These are phyloP conservation scores for Mycogone perniciosa DNA, from an alignment of 2,329 filamentous ascomycete genomes.

Conservation along the genomic window DNA sequence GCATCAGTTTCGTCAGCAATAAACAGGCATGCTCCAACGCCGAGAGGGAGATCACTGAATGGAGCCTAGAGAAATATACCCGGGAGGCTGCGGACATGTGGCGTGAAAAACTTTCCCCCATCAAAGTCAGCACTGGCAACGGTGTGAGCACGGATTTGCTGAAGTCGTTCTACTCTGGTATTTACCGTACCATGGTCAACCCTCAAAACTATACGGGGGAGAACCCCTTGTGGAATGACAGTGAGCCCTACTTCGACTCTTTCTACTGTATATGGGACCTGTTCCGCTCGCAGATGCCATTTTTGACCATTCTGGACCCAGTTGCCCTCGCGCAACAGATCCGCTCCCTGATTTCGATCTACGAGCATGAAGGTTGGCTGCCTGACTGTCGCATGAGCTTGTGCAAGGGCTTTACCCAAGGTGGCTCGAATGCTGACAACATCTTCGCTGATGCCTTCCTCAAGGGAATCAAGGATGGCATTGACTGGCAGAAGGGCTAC, in stretches of 20 bases:
- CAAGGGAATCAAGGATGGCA: constrained; percentile 55
- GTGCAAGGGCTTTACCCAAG: constrained; percentile 67
- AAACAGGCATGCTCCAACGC: constrained; percentile 62
- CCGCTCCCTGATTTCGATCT: constrained; percentile 65
- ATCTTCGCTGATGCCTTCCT: constrained; percentile 61
- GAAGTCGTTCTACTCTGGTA: constrained; percentile 63
- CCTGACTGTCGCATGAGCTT: constrained; percentile 74
- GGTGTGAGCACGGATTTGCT: constrained; percentile 49
- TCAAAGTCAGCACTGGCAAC: constrained; percentile 44
- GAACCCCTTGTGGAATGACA: constrained; percentile 60
- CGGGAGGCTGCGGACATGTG: constrained; percentile 50
- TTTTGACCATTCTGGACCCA: constrained; percentile 64
- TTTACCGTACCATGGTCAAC: constrained; percentile 67
- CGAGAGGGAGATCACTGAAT: constrained; percentile 61
- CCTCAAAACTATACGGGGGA: constrained; percentile 71
- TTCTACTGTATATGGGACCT: constrained; percentile 75
- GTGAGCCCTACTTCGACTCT: constrained; percentile 67
- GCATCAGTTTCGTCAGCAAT: constrained; percentile 62
- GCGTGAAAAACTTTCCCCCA: constrained; percentile 53
- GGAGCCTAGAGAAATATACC: constrained; percentile 52
- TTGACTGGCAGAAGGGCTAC: constrained; percentile 63
- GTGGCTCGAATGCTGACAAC: constrained; percentile 67
- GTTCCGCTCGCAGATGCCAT: constrained; percentile 61
- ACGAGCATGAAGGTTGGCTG: constrained; percentile 62
- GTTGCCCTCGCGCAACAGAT: constrained; percentile 59